A percentile compares a stretch with the other conserved stretches of the same genome.
These are phyloP conservation scores for Elasticomyces elasticus DNA, from an alignment of 495 filamentous ascomycete species.

Conservation along the genomic window DNA sequence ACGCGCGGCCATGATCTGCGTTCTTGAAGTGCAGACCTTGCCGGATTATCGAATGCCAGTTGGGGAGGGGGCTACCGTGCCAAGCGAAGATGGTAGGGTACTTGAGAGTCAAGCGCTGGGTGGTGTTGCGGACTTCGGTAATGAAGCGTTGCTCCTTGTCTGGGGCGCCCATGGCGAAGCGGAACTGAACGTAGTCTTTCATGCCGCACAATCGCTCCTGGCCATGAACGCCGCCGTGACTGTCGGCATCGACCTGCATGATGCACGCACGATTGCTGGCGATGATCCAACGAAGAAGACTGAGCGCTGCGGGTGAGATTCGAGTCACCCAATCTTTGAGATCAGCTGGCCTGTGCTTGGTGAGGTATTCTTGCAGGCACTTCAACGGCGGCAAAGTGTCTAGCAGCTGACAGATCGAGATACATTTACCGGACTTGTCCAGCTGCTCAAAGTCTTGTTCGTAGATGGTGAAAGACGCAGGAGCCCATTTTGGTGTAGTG, in stretches of 20 bases:
- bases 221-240: neutral
- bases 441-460: slow-evolving; percentile 49
- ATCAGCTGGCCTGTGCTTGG: slow-evolving; percentile 30
- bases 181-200: slow-evolving; percentile 65
- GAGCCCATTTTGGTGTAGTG: slow-evolving; percentile 16
- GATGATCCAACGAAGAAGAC: slow-evolving; percentile 78
- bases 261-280: slow-evolving; percentile 86
- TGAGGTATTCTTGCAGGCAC: slow-evolving; percentile 53
- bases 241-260: slow-evolving; percentile 49
- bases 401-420: slow-evolving; percentile 49
- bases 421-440: slow-evolving; percentile 37
- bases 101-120: slow-evolving; percentile 30
- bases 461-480: slow-evolving; percentile 36
- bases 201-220: slow-evolving; percentile 55
- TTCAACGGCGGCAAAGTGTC: slow-evolving; percentile 57
- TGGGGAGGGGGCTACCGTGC: slow-evolving; percentile 65
- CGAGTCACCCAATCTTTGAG: slow-evolving; percentile 52
- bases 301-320: slow-evolving; percentile 56
- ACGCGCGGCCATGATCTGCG: slow-evolving; percentile 54
- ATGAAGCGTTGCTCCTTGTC: slow-evolving; percentile 84
- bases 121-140: slow-evolving; percentile 45
- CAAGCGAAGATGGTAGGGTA: slow-evolving; percentile 72
- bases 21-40: slow-evolving; percentile 66
- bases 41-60: slow-evolving; percentile 89
- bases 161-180: slow-evolving; percentile 78